A percentile compares a stretch with the other conserved stretches of the same genome.
Conservation (phyloP, 1,284 basidiomycete species). For the Apiotrichum porosum region DNA sequence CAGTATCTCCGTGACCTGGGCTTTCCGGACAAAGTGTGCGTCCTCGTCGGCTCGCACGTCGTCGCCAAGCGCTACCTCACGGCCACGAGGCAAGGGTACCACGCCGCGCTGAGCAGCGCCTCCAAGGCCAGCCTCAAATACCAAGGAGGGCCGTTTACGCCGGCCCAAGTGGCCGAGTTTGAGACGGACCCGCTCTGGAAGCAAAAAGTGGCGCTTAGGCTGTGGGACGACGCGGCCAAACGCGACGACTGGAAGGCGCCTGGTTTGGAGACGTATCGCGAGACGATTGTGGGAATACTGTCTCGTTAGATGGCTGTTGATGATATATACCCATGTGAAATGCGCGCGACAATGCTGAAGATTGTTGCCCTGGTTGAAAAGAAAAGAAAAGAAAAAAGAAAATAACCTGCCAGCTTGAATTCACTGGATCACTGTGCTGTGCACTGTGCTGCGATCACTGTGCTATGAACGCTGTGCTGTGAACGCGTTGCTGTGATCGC, state of each 20-base stretch:
- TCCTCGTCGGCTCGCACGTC: constrained; percentile 37
- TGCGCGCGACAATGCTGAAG: too few species aligned
- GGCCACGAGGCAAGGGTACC: constrained; percentile 23
- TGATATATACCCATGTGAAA: too few species aligned
- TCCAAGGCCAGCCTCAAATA: constrained; percentile 26
- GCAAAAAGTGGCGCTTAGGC: constrained; percentile 31
- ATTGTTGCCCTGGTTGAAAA: too few species aligned
- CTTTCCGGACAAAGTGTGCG: constrained; percentile 31
- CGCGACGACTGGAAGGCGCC: constrained; percentile 21
- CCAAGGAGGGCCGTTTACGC: constrained; percentile 36
- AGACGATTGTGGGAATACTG: constrained; percentile 9
- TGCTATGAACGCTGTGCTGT: too few species aligned
- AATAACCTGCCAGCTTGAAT: too few species aligned
- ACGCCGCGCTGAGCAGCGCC: constrained; percentile 22
- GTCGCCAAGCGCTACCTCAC: constrained; percentile 37
- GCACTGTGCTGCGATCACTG: too few species aligned
- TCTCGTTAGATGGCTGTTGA: too few species aligned
- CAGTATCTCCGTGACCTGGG: constrained; percentile 28
- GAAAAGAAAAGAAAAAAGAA: too few species aligned
- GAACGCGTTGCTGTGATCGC: too few species aligned
- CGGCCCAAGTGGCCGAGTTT: constrained; percentile 26
- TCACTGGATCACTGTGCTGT: too few species aligned
- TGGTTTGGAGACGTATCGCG: constrained; percentile 19
- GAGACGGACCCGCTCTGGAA: constrained; percentile 24
- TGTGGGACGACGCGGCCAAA: constrained; percentile 40